A percentile compares a stretch with the other conserved stretches of the same genome.
Conservation (phyloP, 2,329 filamentous ascomycete genomes). For the Chrysoporthe puriensis region DNA sequence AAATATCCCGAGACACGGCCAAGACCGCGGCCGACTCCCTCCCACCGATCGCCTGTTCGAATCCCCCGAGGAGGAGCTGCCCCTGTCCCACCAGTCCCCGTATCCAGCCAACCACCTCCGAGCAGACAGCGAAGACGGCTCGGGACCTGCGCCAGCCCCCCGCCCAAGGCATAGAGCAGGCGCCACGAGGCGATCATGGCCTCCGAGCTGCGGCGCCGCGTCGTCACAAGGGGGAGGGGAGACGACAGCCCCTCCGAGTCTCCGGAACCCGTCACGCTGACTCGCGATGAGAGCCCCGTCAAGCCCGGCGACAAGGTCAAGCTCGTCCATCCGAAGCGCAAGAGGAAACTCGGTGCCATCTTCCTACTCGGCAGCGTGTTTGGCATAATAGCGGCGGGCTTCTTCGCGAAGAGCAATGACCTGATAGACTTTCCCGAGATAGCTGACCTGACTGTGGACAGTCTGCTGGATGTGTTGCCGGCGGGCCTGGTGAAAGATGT, state of each 20-base stretch:
- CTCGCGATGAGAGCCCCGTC: constrained; percentile 41
- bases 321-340: constrained; percentile 59
- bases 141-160: constrained; percentile 9
- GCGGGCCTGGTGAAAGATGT: constrained; percentile 85
- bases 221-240: constrained; percentile 28
- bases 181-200: constrained; percentile 24
- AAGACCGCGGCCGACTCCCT: not conserved
- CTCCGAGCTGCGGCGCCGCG: constrained; percentile 28
- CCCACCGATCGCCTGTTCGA: not conserved
- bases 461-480: constrained; percentile 83
- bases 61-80: not conserved
- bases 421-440: constrained; percentile 78
- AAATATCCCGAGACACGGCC: constrained; percentile 18
- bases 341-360: constrained; percentile 78
- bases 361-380: constrained; percentile 90
- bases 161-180: constrained; percentile 8
- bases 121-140: constrained; percentile 9
- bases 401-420: constrained; percentile 88
- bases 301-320: constrained; percentile 44
- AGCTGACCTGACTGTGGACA: constrained; percentile 79
- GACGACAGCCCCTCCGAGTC: constrained; percentile 37
- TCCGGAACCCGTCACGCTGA: constrained; percentile 31
- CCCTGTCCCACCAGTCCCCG: constrained; percentile 5
- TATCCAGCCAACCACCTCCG: not conserved
- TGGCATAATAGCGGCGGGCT: constrained; percentile 83